phyloP scores from a whole-genome alignment of 2,329 filamentous ascomycete species.

The Escovopsis sp. region DNA sequence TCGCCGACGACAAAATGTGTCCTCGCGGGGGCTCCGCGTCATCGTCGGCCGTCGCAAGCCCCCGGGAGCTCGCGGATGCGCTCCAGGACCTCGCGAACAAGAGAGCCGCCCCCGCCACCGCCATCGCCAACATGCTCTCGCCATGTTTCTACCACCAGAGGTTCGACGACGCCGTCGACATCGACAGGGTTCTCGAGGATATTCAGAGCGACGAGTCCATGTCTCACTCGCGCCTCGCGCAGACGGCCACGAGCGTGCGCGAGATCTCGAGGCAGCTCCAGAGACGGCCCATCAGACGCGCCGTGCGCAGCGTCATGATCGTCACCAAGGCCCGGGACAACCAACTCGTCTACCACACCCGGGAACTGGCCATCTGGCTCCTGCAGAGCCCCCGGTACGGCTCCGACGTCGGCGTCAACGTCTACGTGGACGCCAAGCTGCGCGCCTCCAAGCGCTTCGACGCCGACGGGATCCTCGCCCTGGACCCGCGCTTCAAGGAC shows the following conservation, averaged over 20 bases:
- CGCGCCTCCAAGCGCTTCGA: conserved; percentile 79
- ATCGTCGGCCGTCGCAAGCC: conserved; percentile 15
- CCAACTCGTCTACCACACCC: conserved; percentile 72
- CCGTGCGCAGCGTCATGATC: conserved; percentile 92
- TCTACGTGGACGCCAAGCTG: conserved; percentile 96
- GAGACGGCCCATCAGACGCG: conserved; percentile 77
- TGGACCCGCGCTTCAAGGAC: conserved; percentile 59
- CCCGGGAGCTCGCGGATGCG: conserved; percentile 47
- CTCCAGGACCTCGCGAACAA: conserved; percentile 36
- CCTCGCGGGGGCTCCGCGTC: conserved; percentile 1
- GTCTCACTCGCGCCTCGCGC: conserved; percentile 85
- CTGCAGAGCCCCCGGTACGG: conserved; percentile 81
- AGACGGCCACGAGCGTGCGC: conserved; percentile 86
- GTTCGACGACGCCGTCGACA: conserved; percentile 91
- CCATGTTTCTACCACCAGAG: conserved; percentile 97
- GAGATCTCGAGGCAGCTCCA: conserved; percentile 94
- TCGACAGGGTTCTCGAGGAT: conserved; percentile 88
- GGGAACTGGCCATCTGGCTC: conserved; percentile 77
- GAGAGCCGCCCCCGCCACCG: conserved; percentile 18
- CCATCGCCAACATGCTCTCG: conserved; percentile 58
- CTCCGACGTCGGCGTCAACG: conserved; percentile 78
- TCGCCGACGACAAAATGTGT: conserved; percentile 33
- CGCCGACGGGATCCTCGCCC: conserved; percentile 52
- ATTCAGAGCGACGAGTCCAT: conserved; percentile 79
- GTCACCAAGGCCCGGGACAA: conserved; percentile 97